A percentile compares a stretch with the other conserved stretches of the same genome.
phyloP scores from a whole-genome alignment of 768 basidiomycete species.

The Roridomyces roridus region DNA sequence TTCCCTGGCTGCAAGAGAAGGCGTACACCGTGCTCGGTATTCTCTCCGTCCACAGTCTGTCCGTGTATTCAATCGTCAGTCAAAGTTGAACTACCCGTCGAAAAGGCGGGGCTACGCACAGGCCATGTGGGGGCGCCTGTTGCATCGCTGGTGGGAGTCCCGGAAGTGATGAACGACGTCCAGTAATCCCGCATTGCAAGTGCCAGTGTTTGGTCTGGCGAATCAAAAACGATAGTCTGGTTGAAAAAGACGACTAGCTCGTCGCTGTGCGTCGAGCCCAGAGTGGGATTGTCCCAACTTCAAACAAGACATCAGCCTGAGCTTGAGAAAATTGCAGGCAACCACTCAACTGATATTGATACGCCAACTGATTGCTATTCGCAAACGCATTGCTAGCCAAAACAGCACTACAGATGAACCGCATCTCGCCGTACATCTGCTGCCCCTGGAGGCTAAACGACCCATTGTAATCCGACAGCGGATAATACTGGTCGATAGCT shows the following conservation, averaged over 20 bases:
- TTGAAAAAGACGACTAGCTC: slow-evolving; percentile 45
- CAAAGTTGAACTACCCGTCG: too few species aligned
- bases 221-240: slow-evolving; percentile 29
- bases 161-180: slow-evolving; percentile 44
- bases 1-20: slow-evolving; percentile 35
- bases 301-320: too few species aligned
- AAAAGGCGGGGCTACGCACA: too few species aligned
- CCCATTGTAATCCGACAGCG: slow-evolving; percentile 36
- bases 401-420: slow-evolving; percentile 48
- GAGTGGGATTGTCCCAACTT: too few species aligned
- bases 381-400: slow-evolving; percentile 38
- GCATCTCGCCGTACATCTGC: slow-evolving; percentile 51
- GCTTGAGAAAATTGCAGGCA: too few species aligned
- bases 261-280: slow-evolving; percentile 42
- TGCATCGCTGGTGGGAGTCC: too few species aligned
- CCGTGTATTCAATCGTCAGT: too few species aligned
- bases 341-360: slow-evolving; percentile 50
- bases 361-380: slow-evolving; percentile 27
- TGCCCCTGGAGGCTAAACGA: slow-evolving; percentile 46
- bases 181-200: slow-evolving; percentile 44
- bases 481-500: slow-evolving; percentile 36
- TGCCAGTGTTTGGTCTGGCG: slow-evolving; percentile 37
- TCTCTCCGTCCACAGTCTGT: too few species aligned
- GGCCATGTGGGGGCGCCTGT: too few species aligned
- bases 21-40: too few species aligned